Percentiles rank a stretch among this genome's conserved stretches.
Conservation (phyloP, 139 green algal genomes). For the Chlamydomonas urium region DNA sequence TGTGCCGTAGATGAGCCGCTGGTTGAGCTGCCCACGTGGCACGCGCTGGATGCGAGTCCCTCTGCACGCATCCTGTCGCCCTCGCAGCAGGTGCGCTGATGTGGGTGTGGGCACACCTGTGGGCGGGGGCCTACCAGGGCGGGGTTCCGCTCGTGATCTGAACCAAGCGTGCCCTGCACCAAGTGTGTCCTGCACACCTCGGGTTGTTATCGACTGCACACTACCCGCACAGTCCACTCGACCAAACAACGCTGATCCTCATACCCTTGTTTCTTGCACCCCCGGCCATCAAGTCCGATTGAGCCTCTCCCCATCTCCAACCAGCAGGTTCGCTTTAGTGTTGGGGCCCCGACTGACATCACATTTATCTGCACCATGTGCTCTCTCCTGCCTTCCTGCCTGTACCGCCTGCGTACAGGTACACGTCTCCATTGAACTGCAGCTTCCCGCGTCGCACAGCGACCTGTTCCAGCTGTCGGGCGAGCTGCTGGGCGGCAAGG, state of each 20-base stretch:
- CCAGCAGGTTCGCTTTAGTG: background rate
- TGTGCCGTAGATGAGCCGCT: too few relatives aligned
- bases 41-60: background rate
- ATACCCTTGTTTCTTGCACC: too few relatives aligned
- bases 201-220: too few relatives aligned
- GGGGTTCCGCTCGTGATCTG: too few relatives aligned
- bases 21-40: background rate
- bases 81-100: background rate
- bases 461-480: slow-evolving; percentile 17
- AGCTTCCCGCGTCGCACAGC: background rate
- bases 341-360: background rate
- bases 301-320: background rate
- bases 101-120: too few relatives aligned
- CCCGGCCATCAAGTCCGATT: background rate
- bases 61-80: background rate
- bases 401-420: background rate
- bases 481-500: background rate
- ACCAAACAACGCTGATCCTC: too few relatives aligned
- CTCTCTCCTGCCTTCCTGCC: too few relatives aligned
- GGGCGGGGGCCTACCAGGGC: too few relatives aligned
- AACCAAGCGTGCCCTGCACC: too few relatives aligned
- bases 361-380: background rate
- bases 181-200: too few relatives aligned
- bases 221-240: too few relatives aligned
- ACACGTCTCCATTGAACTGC: background rate